phyloP scores from a whole-genome alignment of 352 stramenopile genomes.

The Blastocystis hominis region DNA sequence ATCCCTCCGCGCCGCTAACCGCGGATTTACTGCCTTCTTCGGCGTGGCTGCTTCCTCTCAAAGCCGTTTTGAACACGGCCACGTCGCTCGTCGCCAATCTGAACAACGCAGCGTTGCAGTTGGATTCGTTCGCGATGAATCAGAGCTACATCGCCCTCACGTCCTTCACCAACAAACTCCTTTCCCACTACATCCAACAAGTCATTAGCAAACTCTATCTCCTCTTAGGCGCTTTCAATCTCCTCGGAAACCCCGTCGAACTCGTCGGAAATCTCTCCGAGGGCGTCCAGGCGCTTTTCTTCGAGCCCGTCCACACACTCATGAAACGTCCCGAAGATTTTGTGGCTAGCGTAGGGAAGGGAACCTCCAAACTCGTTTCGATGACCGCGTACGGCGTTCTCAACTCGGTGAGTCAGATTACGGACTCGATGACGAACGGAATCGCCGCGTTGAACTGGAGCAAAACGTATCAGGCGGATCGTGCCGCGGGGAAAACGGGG shows the following conservation, averaged over 20 bases:
- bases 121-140: conserved; percentile 46
- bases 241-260: conserved; percentile 76
- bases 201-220: conserved; percentile 61
- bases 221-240: conserved; percentile 66
- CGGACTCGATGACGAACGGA: conserved; percentile 76
- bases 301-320: conserved; percentile 74
- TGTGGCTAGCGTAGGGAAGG: conserved; percentile 73
- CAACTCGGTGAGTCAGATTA: conserved; percentile 82
- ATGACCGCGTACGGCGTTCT: conserved; percentile 81
- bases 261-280: conserved; percentile 75
- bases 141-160: conserved; percentile 13
- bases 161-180: not conserved
- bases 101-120: conserved; percentile 38
- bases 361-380: conserved; percentile 75
- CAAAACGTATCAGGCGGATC: conserved; percentile 72
- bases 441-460: conserved; percentile 79
- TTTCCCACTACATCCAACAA: conserved; percentile 53
- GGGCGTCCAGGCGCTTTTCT: conserved; percentile 79
- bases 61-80: conserved; percentile 41
- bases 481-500: conserved; percentile 76
- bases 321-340: conserved; percentile 77
- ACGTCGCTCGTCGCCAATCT: conserved; percentile 26
- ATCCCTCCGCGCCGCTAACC: not conserved
- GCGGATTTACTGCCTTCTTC: not conserved
- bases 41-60: not conserved